A percentile compares a stretch with the other conserved stretches of the same genome.
phyloP scores from a whole-genome alignment of 2,329 filamentous ascomycete species.

The Verticillium nubilum region DNA sequence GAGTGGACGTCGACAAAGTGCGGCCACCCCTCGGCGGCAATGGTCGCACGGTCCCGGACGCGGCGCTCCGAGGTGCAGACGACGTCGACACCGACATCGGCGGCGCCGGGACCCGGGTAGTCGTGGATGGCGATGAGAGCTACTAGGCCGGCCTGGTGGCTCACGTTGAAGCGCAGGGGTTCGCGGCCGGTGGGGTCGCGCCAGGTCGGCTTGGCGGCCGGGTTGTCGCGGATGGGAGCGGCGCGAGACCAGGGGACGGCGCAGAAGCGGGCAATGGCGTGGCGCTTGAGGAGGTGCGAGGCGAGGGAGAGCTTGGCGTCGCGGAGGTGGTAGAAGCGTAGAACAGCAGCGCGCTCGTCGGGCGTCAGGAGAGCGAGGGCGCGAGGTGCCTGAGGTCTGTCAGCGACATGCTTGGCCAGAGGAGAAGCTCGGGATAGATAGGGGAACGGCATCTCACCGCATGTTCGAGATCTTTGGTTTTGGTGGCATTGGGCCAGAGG shows the following conservation, averaged over 20 bases:
- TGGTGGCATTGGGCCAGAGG: conserved; percentile 47
- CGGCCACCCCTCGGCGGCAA: conserved; percentile 52
- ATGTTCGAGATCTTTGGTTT: conserved; percentile 41
- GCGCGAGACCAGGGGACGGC: conserved; percentile 57
- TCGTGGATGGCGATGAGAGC: conserved; percentile 52
- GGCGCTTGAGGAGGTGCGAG: conserved; percentile 69
- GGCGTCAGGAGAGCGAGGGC: conserved; percentile 46
- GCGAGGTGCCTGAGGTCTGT: conserved; percentile 40
- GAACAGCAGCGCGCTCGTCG: conserved; percentile 51
- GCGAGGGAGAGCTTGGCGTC: conserved; percentile 72
- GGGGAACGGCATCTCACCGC: conserved; percentile 29
- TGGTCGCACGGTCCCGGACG: conserved; percentile 53
- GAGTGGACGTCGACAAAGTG: conserved; percentile 66
- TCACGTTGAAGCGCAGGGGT: conserved; percentile 65
- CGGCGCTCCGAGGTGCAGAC: conserved; percentile 68
- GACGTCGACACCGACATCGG: conserved; percentile 63
- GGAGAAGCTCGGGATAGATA: neutral
- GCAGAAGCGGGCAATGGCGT: conserved; percentile 55
- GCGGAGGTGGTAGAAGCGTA: conserved; percentile 59
- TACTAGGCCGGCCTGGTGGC: conserved; percentile 72
- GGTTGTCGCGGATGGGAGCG: conserved; percentile 48
- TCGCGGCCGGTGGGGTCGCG: conserved; percentile 39
- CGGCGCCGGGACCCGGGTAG: conserved; percentile 19
- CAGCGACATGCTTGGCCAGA: neutral
- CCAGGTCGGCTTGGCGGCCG: conserved; percentile 46